Base-by-base conservation (phyloP, 257 asterid genomes). In the Ligustrum vulgare region DNA sequence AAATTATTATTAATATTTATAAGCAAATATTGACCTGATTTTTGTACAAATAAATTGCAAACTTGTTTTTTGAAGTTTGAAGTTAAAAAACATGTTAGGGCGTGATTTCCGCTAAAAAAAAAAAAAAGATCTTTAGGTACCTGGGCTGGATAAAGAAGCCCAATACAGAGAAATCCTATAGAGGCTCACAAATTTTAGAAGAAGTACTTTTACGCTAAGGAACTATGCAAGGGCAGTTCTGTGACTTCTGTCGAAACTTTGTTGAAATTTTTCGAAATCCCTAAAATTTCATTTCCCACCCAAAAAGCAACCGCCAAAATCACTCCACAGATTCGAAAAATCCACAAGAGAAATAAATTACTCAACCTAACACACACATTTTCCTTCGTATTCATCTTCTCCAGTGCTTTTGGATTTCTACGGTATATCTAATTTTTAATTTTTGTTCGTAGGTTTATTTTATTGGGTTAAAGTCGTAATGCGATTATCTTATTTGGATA, bases 251-350 rank as follows among this genome's bases (percentile, higher is more conserved):
- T 79, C 68, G 75, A 20, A 49, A 1, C 4, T 8, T 43, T 1
- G 39, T 47, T 36, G 28, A 51, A 84, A 70, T 37, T 72, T 80
- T 80, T 82, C 74, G 80, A 78, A 73, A 79, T 69, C 18, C 23
- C 60, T 54, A 72, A 86, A 72, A 86, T 71, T 62, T 34, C 25
- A 54, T 73, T 70, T 81, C 80, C 88, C 87, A 80, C 74, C 82
- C 32, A 71, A 70, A 84, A 80, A 47, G 77, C 81, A 81, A 83
- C 85, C 93, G 93, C 93, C 91, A 88, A 90, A 83, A 32, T 18
- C 8, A 69, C 60, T 49, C 49, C 25, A 72, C 73, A 33, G 23
- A 62, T 90, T 90, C 88, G 77, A 86, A 86, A 86, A 73, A 79
- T 74, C 76, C 51, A 15, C 35, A 62, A 71, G 23, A 69, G 78